Evolutionary conservation across 257 asterid genomes (phyloP).

Genomic region (Gardenia jasminoides): DNA sequence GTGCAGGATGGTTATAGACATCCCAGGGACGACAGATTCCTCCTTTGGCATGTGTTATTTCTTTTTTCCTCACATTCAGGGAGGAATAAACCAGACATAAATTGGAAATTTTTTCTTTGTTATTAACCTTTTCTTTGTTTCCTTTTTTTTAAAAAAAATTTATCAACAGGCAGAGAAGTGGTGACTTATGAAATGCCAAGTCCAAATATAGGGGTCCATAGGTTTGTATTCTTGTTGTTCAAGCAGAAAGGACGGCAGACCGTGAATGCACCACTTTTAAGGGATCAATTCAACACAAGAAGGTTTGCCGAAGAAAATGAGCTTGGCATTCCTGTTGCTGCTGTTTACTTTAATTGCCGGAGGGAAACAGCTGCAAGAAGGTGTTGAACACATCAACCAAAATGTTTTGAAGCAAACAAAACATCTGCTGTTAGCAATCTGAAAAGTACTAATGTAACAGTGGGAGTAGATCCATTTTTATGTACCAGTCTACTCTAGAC

Average conservation of each 20-base stretch:
- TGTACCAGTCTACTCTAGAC: neutral
- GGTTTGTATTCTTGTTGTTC: conserved; percentile 69
- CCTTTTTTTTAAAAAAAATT: neutral
- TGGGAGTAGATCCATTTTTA: no score
- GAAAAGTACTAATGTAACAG: no score
- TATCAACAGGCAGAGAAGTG: conserved; percentile 58
- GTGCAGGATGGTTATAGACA: conserved; percentile 86
- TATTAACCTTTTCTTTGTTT: no score
- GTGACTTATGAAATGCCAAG: conserved; percentile 71
- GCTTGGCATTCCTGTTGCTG: conserved; percentile 67
- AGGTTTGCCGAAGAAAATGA: conserved; percentile 59
- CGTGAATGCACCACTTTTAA: conserved; percentile 29
- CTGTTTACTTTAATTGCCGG: conserved; percentile 90
- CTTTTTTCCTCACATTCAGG: no score
- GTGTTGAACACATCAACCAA: conserved; percentile 28
- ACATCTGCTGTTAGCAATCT: neutral
- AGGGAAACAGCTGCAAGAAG: conserved; percentile 85
- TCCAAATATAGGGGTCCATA: conserved; percentile 89
- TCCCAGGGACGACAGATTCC: conserved; percentile 88
- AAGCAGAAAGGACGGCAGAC: conserved; percentile 57
- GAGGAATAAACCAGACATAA: neutral
- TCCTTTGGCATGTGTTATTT: conserved; percentile 57
- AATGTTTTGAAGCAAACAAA: neutral
- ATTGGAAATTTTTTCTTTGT: no score
- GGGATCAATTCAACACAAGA: conserved; percentile 65